These are phyloP conservation scores for Tuber magnatum DNA, from an alignment of 495 filamentous ascomycete species.

Conservation along the genomic window DNA sequence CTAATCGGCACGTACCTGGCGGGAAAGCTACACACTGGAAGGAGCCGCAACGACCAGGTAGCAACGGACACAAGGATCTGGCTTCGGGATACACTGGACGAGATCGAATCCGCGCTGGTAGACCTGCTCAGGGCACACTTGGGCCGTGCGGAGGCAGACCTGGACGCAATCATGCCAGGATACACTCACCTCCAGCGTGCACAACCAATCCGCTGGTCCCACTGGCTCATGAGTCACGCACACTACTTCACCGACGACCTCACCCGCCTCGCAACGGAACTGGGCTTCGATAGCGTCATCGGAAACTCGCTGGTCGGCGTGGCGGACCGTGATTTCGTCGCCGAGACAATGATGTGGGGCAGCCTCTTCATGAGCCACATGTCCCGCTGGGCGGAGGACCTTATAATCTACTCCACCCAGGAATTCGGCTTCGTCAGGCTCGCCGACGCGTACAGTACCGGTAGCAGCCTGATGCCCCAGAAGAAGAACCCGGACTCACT, in stretches of 20 bases:
- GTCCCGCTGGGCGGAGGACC: conserved; percentile 77
- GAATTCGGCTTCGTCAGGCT: conserved; percentile 79
- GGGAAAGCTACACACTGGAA: conserved; percentile 89
- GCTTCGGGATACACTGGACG: conserved; percentile 69
- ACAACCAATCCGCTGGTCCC: conserved; percentile 81
- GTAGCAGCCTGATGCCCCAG: conserved; percentile 84
- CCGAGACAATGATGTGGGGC: conserved; percentile 88
- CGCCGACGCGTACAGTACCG: conserved; percentile 80
- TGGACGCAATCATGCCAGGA: conserved; percentile 60
- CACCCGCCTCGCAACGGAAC: conserved; percentile 77
- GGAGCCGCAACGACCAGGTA: conserved; percentile 89
- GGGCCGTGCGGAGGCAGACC: conserved; percentile 68
- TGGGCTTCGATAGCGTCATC: conserved; percentile 75
- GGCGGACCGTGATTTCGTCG: conserved; percentile 78
- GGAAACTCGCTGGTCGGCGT: conserved; percentile 81
- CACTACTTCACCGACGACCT: conserved; percentile 70
- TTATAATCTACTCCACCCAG: conserved; percentile 76
- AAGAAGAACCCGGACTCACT: conserved; percentile 74
- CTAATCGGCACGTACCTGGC: conserved; percentile 78
- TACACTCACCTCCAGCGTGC: conserved; percentile 93
- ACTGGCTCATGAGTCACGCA: conserved; percentile 78
- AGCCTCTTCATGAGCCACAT: conserved; percentile 78
- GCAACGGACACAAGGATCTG: conserved; percentile 90
- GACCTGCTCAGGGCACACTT: conserved; percentile 66
- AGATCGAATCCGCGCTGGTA: conserved; percentile 61